Evolutionary conservation across 768 basidiomycete genomes (phyloP), one percentile per base, ranked within the genome.

Genomic region (Phaeotremella skinneri): DNA sequence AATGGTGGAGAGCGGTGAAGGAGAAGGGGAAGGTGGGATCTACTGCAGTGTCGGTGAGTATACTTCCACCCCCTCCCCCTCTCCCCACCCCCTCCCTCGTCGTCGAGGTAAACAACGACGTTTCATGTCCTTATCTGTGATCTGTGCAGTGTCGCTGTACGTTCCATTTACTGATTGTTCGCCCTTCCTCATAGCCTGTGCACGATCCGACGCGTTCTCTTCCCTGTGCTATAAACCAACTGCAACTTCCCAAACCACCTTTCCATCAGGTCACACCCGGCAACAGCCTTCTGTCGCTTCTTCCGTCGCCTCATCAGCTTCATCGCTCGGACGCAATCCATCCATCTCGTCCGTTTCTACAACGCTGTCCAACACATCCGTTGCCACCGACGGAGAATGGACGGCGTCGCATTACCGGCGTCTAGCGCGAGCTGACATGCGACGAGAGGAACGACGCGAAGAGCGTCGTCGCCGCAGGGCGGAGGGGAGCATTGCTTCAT

Each of bases 341-440:
- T 71, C 69, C 7, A 49, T 56, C 2, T 62, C 67, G n/a, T 65
- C 59, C 27, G 43, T 58, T 0, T 60, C 64, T 14, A 51, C 68
- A 11, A 30, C 55, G 42, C 43, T 58, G 26, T 48, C 60, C 41
- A 34, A 49, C 7, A 56, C 67, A 7, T 45, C 55, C 1, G 43
- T 49, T 20, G 30, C 48, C 27, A 50, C 51, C 26, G 31, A 45
- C 30, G 53, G 56, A 27, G 68, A 73, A 4, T 70, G 67, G 62
- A 62, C 64, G 31, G 72, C 70, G 20, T 72, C 70, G 4, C 75
- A 76, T 60, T 76, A 76, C 59, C 67, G 75, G 27, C 58, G 75
- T 27, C 42, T 74, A 48, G 68, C 69, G 20, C 64, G 63, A 7
- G 73, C 72, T 16, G 75, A 76, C 42, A 49, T 71, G 6, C 60